These are phyloP conservation scores for Myxozyma geophila DNA, from an alignment of 805 yeast genomes.

Conservation along the genomic window DNA sequence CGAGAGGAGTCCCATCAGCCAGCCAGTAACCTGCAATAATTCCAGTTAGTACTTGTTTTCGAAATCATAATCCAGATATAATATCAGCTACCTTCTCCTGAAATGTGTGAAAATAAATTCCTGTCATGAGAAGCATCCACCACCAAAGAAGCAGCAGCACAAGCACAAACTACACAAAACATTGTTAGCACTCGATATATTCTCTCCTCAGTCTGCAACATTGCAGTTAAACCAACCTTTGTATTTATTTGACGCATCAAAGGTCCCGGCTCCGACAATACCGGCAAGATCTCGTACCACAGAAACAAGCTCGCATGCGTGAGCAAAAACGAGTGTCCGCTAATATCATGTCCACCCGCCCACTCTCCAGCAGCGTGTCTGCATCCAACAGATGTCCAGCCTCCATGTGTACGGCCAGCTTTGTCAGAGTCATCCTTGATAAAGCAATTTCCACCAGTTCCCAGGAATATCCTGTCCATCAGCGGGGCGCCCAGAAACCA, in stretches of 20 bases:
- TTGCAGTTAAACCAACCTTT: slow-evolving; percentile 21
- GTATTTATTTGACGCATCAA: slow-evolving; percentile 29
- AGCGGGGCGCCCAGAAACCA: slow-evolving; percentile 84
- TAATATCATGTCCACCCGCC: slow-evolving; percentile 93
- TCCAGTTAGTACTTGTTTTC: neutral
- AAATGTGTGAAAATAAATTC: slow-evolving; percentile 81
- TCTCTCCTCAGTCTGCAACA: neutral
- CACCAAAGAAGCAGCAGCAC: slow-evolving; percentile 63
- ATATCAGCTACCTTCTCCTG: slow-evolving; percentile 56
- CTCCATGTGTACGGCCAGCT: neutral
- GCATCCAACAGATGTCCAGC: slow-evolving; percentile 51
- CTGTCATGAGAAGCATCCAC: slow-evolving; percentile 86
- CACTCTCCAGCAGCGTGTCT: slow-evolving; percentile 67
- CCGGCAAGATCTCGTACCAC: slow-evolving; percentile 63
- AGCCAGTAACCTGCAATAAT: slow-evolving; percentile 31
- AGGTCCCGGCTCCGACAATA: slow-evolving; percentile 40
- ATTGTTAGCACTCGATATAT: neutral
- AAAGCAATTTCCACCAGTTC: slow-evolving; percentile 82
- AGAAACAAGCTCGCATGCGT: slow-evolving; percentile 68
- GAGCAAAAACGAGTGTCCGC: slow-evolving; percentile 87
- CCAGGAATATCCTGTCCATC: slow-evolving; percentile 81
- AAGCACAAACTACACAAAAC: slow-evolving; percentile 40
- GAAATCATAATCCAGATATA: too few species aligned
- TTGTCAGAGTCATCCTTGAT: slow-evolving; percentile 22
- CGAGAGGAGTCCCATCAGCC: slow-evolving; percentile 26